Evolutionary conservation across 176 grass and related monocot genomes (phyloP).

Genomic region (Triticum monococcum): DNA sequence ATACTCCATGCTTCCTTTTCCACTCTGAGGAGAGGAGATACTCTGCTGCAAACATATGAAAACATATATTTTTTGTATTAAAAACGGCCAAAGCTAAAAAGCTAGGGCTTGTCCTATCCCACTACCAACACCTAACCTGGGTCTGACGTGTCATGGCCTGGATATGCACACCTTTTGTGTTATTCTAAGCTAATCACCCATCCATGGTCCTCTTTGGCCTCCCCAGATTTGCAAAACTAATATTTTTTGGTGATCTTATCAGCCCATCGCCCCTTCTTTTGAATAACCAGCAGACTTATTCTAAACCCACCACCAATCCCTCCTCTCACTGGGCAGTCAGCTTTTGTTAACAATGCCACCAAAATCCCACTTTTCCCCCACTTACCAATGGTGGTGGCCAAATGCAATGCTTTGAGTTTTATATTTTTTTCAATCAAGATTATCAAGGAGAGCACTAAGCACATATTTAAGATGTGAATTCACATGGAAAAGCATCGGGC

Average conservation of each 20-base stretch:
- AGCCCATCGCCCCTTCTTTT: conserved; percentile 11
- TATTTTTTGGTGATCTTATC: conserved; percentile 36
- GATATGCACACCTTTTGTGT: conserved; percentile 44
- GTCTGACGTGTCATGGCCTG: conserved; percentile 58
- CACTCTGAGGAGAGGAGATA: conserved; percentile 32
- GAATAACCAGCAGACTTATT: conserved; percentile 41
- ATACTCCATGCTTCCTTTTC: conserved; percentile 9
- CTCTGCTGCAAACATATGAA: conserved; percentile 48
- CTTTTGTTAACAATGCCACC: conserved; percentile 52
- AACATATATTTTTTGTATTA: conserved; percentile 6
- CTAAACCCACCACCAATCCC: conserved; percentile 40
- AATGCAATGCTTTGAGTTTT: conserved; percentile 41
- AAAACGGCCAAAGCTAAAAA: conserved; percentile 56
- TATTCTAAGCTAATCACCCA: conserved; percentile 48
- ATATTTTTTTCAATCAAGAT: conserved; percentile 31
- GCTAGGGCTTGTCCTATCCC: conserved; percentile 67
- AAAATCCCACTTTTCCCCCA: conserved; percentile 53
- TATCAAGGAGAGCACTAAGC: conserved; percentile 54
- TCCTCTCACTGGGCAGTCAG: conserved; percentile 42
- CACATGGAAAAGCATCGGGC: conserved; percentile 34
- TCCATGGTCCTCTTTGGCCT: conserved; percentile 30
- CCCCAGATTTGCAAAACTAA: conserved; percentile 42
- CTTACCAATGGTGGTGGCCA: conserved; percentile 55
- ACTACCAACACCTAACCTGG: conserved; percentile 60
- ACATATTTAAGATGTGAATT: conserved; percentile 43